Evolutionary conservation across 176 grass and related monocot genomes (phyloP), one percentile per base, ranked within the genome.

Genomic region (Paspalum vaginatum): DNA sequence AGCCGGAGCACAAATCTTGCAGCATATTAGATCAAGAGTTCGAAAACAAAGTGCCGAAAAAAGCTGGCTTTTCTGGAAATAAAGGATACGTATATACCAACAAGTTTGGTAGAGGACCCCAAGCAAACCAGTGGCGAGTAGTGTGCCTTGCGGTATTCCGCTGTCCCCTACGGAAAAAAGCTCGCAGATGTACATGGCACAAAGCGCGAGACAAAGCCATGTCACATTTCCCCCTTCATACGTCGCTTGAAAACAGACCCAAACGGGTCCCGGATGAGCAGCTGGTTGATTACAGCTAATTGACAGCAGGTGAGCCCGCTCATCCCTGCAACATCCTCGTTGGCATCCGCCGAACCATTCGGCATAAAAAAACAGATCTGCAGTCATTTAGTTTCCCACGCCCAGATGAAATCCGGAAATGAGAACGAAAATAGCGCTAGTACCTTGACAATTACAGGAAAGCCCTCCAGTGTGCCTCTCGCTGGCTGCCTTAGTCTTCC

Each of bases 221-320:
- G n/a, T 69, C 62, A 21, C 5, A 40, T 67, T 27, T 81, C 27
- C 27, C 4, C 24, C 4, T 27, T 61, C 27, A 26, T 60, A 18
- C 2, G 0, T 20, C 51, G 5, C 18, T 8, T 16, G 17, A 71
- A 55, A 43, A 4, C 43, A 55, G 15, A 24, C 3, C 5, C 38
- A 49, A 0, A 12, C 22, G 22, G 68, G 62, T 5, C 7, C 9
- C 63, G 2, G 63, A 55, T 47, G 77, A 39, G 9, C 13, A 37
- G 69, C 39, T 65, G 70, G 86, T 92, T 38, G 78, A 49, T 65
- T 86, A 73, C 86, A 92, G 90, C 90, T 89, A 86, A 92, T 88
- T 49, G 78, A 83, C 90, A 89, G 80, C 62, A 16, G 17, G 0
- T 49, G 27, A 14, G 11, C 44, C 72, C 70, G 22, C 59, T 66